Evolutionary conservation across 306 rosid genomes (phyloP).

Genomic region (Casuarina equisetifolia): DNA sequence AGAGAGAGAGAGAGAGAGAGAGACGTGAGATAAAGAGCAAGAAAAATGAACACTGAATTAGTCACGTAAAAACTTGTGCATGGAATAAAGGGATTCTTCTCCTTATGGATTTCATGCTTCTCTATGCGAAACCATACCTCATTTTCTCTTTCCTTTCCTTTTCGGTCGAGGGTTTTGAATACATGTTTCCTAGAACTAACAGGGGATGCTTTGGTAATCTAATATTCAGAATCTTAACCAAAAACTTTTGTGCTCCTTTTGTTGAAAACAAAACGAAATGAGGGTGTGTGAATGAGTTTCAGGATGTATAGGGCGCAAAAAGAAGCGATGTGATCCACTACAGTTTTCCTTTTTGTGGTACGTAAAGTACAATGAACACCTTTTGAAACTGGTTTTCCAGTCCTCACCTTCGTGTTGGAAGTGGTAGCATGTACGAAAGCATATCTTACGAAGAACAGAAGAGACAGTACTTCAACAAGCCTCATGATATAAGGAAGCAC

Average conservation of each 20-base stretch:
- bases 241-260: neutral
- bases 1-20: neutral
- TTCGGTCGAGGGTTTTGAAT: neutral
- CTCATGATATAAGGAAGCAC: constrained; percentile 31
- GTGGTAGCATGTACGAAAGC: constrained; percentile 44
- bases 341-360: too few species aligned
- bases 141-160: neutral
- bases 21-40: too few species aligned
- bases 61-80: neutral
- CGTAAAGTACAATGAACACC: too few species aligned
- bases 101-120: neutral
- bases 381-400: neutral
- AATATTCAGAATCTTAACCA: neutral
- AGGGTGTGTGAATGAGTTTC: neutral
- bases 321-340: too few species aligned
- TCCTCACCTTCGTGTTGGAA: constrained; percentile 40
- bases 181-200: neutral
- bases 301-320: neutral
- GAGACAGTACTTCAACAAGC: constrained; percentile 25
- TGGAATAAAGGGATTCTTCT: neutral
- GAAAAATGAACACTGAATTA: neutral
- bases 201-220: neutral
- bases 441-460: constrained; percentile 39
- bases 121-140: neutral
- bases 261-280: neutral